A percentile compares a stretch with the other conserved stretches of the same genome.
Conservation (phyloP, 2,329 filamentous ascomycete genomes). For the Domatiomyces globalis region DNA sequence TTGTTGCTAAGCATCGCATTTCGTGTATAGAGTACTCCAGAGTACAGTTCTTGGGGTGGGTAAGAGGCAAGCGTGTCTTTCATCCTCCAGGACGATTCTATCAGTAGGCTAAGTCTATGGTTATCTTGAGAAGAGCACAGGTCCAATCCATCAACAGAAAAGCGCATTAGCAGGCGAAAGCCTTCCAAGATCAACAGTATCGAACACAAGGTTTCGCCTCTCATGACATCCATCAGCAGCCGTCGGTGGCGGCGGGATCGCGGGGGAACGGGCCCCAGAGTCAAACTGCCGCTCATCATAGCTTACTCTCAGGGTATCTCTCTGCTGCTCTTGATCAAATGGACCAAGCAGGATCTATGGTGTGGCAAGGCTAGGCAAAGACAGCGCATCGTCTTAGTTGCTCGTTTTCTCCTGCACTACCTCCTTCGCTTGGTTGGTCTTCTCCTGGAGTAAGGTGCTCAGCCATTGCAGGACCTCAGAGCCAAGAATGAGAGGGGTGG, state of each 20-base stretch:
- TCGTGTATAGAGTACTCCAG: not conserved
- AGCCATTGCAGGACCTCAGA: conserved; percentile 51
- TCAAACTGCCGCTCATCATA: too few species aligned
- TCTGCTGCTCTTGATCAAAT: not conserved
- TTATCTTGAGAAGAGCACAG: not conserved
- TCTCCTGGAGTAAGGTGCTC: conserved; percentile 42
- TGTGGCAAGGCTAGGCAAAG: too few species aligned
- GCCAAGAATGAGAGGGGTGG: conserved; percentile 52
- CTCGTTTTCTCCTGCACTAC: conserved; percentile 18
- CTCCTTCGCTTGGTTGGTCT: conserved; percentile 49
- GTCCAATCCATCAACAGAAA: not conserved
- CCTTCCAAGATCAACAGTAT: too few species aligned
- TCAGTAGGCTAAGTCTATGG: not conserved
- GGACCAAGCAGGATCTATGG: not conserved
- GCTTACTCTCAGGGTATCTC: not conserved
- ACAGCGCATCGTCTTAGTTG: conserved; percentile 3
- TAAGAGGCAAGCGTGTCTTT: too few species aligned
- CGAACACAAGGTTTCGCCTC: not conserved
- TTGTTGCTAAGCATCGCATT: not conserved
- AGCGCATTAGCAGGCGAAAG: too few species aligned
- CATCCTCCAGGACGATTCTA: not conserved
- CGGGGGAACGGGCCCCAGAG: not conserved
- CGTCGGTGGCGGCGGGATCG: too few species aligned
- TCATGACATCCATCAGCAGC: too few species aligned
- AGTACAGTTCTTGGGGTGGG: too few species aligned